Base-by-base conservation (phyloP, 2,329 filamentous ascomycete species). In the Ambrosiella xylebori region DNA sequence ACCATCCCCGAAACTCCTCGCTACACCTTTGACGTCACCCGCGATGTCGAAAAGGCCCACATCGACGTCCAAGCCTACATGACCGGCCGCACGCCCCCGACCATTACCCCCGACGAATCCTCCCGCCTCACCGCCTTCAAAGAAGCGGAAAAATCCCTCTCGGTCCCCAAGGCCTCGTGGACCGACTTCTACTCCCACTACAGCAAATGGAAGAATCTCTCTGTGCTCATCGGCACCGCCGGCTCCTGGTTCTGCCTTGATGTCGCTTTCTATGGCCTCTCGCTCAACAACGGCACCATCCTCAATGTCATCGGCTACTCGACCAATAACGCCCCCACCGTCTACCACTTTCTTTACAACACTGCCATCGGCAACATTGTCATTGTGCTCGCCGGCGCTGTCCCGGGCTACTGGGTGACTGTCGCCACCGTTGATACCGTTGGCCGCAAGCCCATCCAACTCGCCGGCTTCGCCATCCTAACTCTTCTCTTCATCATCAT, bases 1-100 rank as follows among this genome's bases (percentile, higher is more conserved):
- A 93, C 87, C 56, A 91, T 94, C 63, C 88, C 88, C 27, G 88
- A 94, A 71, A 91, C 87, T 39, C 87, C 88, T 56, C 85, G 88
- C 36, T 94, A 93, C 72, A 93, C 88, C 36, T 91, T 93, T 64
- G 87, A 93, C 66, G 79, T 93, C 19, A 77, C 81, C 55, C 81
- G 80, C 49, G 86, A 93, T 65, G 76, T 88, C 44, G 79, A 86
- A 64, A 83, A 88, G 72, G 88, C 80, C 47, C 77, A 81, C 57
- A 80, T 79, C 52, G 87, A 93, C 63, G 79, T 84, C 63, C 79
- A 82, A 66, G 82, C 84, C n/a, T 93, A 91, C 70, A 79, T 88
- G 57, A 73, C 72, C 38, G 85, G 85, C 61, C 3, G 27, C 27
- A 27, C 27, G 27, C 76, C 79, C 68, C 67, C 63, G 7, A 78